A percentile compares a stretch with the other conserved stretches of the same genome.
phyloP scores from a whole-genome alignment of 225 moss, liverwort and hornwort species.

The Physcomitrium patens region DNA sequence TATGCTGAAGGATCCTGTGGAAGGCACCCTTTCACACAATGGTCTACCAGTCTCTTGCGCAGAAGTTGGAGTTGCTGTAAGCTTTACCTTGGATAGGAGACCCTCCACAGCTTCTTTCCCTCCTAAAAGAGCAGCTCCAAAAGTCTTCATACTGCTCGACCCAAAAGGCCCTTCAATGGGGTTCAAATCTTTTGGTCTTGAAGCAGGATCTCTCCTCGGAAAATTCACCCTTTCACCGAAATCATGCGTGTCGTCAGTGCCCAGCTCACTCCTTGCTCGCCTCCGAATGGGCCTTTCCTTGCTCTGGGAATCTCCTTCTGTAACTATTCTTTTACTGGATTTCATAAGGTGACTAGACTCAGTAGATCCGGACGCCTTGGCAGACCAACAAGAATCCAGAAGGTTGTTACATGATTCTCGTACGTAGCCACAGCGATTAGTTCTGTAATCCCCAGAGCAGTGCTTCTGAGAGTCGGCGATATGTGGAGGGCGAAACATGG shows the following conservation, averaged over 20 bases:
- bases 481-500: constrained; percentile 50
- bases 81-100: constrained; percentile 81
- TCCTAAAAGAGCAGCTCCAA: constrained; percentile 71
- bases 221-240: constrained; percentile 57
- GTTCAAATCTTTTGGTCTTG: constrained; percentile 63
- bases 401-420: constrained; percentile 54
- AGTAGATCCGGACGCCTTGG: constrained; percentile 39
- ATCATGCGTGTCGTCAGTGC: constrained; percentile 42
- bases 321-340: constrained; percentile 47
- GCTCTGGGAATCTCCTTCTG: constrained; percentile 60
- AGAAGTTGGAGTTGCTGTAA: constrained; percentile 58
- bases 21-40: constrained; percentile 42
- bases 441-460: constrained; percentile 38
- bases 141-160: constrained; percentile 66
- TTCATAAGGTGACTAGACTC: constrained; percentile 49
- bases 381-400: constrained; percentile 57
- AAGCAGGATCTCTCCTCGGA: constrained; percentile 55
- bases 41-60: constrained; percentile 63
- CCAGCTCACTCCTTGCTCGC: constrained; percentile 71
- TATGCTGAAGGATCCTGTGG: constrained; percentile 63
- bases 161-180: constrained; percentile 53
- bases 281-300: constrained; percentile 81
- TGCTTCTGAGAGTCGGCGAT: constrained; percentile 33
- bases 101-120: constrained; percentile 77
- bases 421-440: constrained; percentile 42